Percentiles rank a stretch among this genome's conserved stretches.
These are phyloP conservation scores for Paramyrothecium sp. DNA, from an alignment of 2,329 filamentous ascomycete species.

Conservation along the genomic window DNA sequence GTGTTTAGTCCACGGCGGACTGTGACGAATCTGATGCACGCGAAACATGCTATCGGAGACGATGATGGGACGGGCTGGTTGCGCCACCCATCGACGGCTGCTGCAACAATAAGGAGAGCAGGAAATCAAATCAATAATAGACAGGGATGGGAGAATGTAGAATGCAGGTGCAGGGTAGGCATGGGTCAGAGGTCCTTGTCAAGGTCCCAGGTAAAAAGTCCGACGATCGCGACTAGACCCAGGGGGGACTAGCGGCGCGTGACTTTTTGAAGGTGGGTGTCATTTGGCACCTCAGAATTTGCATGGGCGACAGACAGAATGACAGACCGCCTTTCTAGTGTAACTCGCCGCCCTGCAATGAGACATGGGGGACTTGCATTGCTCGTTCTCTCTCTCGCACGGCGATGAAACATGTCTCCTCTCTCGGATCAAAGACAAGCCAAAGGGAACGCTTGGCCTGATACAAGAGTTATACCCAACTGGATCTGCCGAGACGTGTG, in stretches of 20 bases:
- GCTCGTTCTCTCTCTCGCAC: background rate
- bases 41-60: too few relatives aligned
- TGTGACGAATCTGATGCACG: too few relatives aligned
- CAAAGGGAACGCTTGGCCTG: background rate
- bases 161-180: too few relatives aligned
- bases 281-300: too few relatives aligned
- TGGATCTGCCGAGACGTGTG: background rate
- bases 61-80: too few relatives aligned
- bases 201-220: too few relatives aligned
- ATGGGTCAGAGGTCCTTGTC: too few relatives aligned
- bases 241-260: background rate
- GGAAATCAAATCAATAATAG: too few relatives aligned
- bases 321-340: background rate
- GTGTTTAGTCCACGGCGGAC: too few relatives aligned
- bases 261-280: background rate
- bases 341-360: background rate
- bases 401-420: background rate
- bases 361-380: background rate
- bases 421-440: background rate
- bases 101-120: too few relatives aligned
- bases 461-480: background rate
- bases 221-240: background rate
- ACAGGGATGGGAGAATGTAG: too few relatives aligned
- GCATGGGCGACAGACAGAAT: background rate
- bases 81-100: too few relatives aligned